phyloP scores from a whole-genome alignment of 257 asterid species.

The Solanum acaule region DNA sequence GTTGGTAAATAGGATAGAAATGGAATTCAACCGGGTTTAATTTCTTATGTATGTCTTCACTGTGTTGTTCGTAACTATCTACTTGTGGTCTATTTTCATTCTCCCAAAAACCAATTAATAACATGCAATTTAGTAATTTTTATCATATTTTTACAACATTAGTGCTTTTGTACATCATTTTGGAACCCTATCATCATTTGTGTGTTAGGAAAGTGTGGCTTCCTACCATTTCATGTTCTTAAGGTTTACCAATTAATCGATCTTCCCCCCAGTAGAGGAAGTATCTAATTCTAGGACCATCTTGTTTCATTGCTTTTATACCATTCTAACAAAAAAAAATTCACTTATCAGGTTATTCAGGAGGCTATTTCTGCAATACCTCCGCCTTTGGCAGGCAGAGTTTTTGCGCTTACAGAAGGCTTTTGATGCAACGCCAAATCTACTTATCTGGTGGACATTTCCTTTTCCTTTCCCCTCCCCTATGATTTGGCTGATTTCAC shows the following conservation, averaged over 20 bases:
- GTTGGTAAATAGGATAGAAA: neutral
- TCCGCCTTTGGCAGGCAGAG: conserved; percentile 78
- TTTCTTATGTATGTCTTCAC: neutral
- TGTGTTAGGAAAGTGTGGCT: neutral
- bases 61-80: neutral
- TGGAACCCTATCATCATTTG: neutral
- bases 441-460: neutral
- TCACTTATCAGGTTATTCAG: conserved; percentile 49
- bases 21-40: neutral
- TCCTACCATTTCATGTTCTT: neutral
- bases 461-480: neutral
- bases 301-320: neutral
- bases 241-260: neutral
- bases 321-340: neutral
- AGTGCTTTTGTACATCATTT: neutral
- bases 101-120: neutral
- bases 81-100: neutral
- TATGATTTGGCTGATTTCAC: neutral
- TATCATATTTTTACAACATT: neutral
- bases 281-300: neutral
- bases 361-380: conserved; percentile 63
- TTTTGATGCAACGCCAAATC: conserved; percentile 22
- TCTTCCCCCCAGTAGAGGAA: neutral
- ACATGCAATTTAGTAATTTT: neutral
- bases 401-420: conserved; percentile 75